Percentiles rank a stretch among this genome's conserved stretches.
phyloP scores from a whole-genome alignment of 257 asterid species.

The Mitragyna speciosa region DNA sequence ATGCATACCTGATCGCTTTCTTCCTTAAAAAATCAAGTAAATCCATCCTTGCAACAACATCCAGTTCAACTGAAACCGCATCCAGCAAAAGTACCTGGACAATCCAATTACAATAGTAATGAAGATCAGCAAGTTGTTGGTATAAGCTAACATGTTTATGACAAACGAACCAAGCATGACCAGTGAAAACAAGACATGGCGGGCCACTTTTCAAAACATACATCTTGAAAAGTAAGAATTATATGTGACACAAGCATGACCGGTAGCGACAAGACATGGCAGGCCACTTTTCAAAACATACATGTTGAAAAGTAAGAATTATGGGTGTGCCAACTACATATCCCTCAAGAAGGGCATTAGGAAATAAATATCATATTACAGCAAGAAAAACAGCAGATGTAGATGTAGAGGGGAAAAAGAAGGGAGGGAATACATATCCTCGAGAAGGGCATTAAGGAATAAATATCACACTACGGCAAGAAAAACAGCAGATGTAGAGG shows the following conservation, averaged over 20 bases:
- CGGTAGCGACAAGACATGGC: no score
- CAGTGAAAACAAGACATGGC: background rate
- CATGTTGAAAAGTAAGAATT: no score
- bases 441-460: background rate
- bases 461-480: background rate
- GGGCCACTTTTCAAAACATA: no score
- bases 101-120: background rate
- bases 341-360: background rate
- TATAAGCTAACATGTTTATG: background rate
- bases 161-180: background rate
- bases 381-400: background rate
- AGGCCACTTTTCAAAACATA: no score
- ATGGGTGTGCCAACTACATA: background rate
- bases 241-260: no score
- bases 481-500: background rate
- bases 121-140: background rate
- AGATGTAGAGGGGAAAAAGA: background rate
- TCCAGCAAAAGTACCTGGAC: slow-evolving; percentile 90
- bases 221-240: no score
- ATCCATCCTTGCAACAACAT: slow-evolving; percentile 98
- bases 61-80: slow-evolving; percentile 94
- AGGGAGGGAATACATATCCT: background rate
- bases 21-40: slow-evolving; percentile 82
- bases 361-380: no score
- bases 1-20: slow-evolving; percentile 78